Percentiles rank a stretch among this genome's conserved stretches.
Evolutionary conservation across 345 rosid genomes (phyloP).

Genomic region (Firmiana major): DNA sequence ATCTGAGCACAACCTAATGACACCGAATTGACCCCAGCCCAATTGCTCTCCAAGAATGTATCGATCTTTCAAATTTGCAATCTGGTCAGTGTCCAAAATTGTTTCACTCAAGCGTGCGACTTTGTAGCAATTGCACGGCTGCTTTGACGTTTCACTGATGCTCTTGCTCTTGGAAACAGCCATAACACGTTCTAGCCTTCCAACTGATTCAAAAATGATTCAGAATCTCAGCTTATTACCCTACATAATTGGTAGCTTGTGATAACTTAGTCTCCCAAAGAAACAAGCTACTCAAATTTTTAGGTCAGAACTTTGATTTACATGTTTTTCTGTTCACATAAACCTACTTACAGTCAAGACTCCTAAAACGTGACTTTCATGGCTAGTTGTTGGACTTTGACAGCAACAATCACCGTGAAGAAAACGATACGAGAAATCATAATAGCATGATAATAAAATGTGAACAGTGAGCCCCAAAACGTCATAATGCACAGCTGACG

Average conservation of each 20-base stretch:
- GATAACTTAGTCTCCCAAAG: not conserved
- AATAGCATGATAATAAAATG: not conserved
- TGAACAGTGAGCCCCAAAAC: not conserved
- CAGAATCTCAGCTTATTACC: not conserved
- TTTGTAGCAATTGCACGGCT: constrained; percentile 40
- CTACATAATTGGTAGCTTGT: not conserved
- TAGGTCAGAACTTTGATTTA: constrained; percentile 5
- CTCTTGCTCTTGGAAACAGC: constrained; percentile 46
- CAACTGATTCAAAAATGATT: constrained; percentile 11
- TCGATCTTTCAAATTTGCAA: constrained; percentile 49
- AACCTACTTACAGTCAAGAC: constrained; percentile 18
- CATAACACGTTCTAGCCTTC: constrained; percentile 36
- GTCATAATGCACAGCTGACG: constrained; percentile 7
- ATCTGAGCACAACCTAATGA: constrained; percentile 59
- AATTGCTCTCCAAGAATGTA: constrained; percentile 49
- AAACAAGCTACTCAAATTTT: not conserved
- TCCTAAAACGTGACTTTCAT: constrained; percentile 11
- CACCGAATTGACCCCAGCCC: constrained; percentile 76
- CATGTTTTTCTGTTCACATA: not conserved
- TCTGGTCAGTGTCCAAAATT: constrained; percentile 45
- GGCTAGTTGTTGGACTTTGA: constrained; percentile 17
- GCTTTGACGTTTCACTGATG: constrained; percentile 26
- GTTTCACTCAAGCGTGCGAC: constrained; percentile 37
- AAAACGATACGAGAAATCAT: not conserved
- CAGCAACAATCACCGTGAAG: constrained; percentile 1